These are phyloP conservation scores for Teunomyces stri DNA, from an alignment of 805 yeast species.

Conservation along the genomic window DNA sequence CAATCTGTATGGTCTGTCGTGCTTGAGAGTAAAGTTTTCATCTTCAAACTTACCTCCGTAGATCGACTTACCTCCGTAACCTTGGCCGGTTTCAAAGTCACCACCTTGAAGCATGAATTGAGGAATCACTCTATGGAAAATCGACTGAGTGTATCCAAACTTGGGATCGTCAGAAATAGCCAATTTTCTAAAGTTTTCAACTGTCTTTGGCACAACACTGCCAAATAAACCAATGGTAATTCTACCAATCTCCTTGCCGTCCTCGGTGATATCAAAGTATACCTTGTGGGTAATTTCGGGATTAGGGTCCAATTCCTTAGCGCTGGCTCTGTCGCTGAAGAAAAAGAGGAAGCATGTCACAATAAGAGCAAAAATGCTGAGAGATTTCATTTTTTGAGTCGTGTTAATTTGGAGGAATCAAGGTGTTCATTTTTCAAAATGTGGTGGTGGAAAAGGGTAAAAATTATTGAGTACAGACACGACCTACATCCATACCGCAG, in stretches of 20 bases:
- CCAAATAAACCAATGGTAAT: constrained; percentile 87
- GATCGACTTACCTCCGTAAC: constrained; percentile 80
- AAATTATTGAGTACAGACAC: no score
- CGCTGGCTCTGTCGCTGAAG: constrained; percentile 10
- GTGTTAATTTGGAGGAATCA: not conserved
- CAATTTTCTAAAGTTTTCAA: constrained; percentile 80
- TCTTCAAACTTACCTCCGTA: constrained; percentile 73
- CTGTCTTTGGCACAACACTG: constrained; percentile 77
- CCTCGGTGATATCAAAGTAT: constrained; percentile 82
- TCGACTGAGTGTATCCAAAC: constrained; percentile 60
- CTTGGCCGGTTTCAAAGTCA: constrained; percentile 68
- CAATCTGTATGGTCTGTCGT: constrained; percentile 64
- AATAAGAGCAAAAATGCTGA: constrained; percentile 11
- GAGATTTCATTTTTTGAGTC: constrained; percentile 8
- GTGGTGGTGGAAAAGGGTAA: no score
- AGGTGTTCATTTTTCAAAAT: not conserved
- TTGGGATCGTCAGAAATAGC: constrained; percentile 59
- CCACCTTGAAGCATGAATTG: constrained; percentile 88
- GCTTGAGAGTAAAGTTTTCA: constrained; percentile 71
- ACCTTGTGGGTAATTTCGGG: constrained; percentile 75
- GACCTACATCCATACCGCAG: no score
- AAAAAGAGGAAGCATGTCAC: constrained; percentile 11
- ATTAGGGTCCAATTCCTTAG: constrained; percentile 28
- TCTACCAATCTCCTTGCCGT: constrained; percentile 73
- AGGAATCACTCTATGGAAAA: constrained; percentile 72